Percentiles rank a stretch among this genome's conserved stretches.
phyloP scores from a whole-genome alignment of 208 protist species.

The Endotrypanum monterogeii region DNA sequence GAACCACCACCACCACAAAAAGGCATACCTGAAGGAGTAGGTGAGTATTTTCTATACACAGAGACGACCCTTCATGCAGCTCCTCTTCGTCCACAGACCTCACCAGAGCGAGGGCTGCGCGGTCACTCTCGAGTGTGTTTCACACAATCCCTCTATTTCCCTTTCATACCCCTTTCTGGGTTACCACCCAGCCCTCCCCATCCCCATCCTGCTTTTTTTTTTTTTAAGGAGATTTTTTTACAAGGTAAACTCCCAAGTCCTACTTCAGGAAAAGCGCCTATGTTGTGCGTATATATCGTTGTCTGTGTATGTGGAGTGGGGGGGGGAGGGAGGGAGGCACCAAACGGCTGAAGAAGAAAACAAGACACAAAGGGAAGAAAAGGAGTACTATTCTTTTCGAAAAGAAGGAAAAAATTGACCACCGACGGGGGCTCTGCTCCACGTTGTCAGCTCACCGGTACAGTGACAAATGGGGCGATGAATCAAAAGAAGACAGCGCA shows the following conservation, averaged over 20 bases:
- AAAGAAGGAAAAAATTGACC: too few relatives aligned
- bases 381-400: too few relatives aligned
- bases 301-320: too few relatives aligned
- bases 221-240: too few relatives aligned
- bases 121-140: background rate
- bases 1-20: too few relatives aligned
- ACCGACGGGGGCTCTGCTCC: too few relatives aligned
- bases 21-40: background rate
- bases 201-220: background rate
- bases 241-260: too few relatives aligned
- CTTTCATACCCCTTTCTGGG: background rate
- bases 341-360: background rate
- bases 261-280: too few relatives aligned
- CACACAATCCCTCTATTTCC: background rate
- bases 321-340: background rate
- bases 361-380: background rate
- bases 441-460: too few relatives aligned
- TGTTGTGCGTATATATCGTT: too few relatives aligned
- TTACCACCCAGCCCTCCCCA: background rate
- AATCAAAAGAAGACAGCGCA: too few relatives aligned
- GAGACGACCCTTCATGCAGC: background rate
- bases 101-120: background rate
- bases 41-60: background rate
- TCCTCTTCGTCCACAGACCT: background rate
- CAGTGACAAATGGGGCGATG: too few relatives aligned